phyloP scores from a whole-genome alignment of 345 rosid species.

The Brassica nigra region DNA sequence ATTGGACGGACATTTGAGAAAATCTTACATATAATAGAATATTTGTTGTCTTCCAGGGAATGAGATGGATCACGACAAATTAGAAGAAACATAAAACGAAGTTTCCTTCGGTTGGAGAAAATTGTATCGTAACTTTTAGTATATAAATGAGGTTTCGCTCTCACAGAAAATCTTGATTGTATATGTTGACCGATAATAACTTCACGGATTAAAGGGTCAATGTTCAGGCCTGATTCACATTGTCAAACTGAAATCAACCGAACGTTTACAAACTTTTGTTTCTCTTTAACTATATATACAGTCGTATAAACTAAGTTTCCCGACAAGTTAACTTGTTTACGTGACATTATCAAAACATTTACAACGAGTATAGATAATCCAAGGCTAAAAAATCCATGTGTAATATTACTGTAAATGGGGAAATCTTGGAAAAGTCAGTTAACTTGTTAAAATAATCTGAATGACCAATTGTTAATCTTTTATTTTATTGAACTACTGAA shows the following conservation, averaged over 20 bases:
- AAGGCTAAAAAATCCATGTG: not conserved
- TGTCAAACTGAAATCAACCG: slow-evolving; percentile 34
- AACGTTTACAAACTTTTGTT: slow-evolving; percentile 36
- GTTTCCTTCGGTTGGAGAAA: slow-evolving; percentile 29
- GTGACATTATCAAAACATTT: slow-evolving; percentile 8
- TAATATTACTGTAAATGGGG: slow-evolving; percentile 22
- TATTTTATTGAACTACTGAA: too few species aligned
- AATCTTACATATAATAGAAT: slow-evolving; percentile 30
- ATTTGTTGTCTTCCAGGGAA: slow-evolving; percentile 32
- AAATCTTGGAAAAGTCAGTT: slow-evolving; percentile 28
- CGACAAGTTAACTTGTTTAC: not conserved
- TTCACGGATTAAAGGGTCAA: slow-evolving; percentile 27
- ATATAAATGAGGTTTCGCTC: slow-evolving; percentile 21
- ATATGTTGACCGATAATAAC: slow-evolving; percentile 26
- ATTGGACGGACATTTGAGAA: slow-evolving; percentile 32
- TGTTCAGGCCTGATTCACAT: slow-evolving; percentile 32
- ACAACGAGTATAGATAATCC: slow-evolving; percentile 18
- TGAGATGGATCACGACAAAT: slow-evolving; percentile 30
- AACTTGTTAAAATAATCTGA: slow-evolving; percentile 13
- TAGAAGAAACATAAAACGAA: slow-evolving; percentile 34
- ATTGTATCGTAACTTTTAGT: not conserved
- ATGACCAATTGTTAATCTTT: slow-evolving; percentile 12
- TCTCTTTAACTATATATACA: slow-evolving; percentile 34
- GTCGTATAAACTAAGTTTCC: slow-evolving; percentile 26
- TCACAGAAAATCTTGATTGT: slow-evolving; percentile 28